Percentiles rank a stretch among this genome's conserved stretches.
Conservation (phyloP, 2,329 filamentous ascomycete species). For the Pseudogymnoascus sp. region DNA sequence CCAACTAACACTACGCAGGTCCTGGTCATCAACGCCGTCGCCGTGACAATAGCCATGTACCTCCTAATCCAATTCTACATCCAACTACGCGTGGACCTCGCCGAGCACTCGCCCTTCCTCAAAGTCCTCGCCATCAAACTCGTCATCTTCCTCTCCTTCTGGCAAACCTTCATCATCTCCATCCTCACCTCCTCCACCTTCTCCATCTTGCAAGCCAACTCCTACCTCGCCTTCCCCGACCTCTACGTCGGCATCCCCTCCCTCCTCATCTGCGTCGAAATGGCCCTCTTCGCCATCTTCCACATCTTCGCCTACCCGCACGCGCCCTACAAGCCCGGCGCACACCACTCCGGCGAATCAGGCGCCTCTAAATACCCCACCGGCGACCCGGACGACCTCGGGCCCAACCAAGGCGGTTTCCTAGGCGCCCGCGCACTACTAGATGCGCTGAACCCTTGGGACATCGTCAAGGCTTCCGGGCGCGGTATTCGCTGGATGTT, state of each 20-base stretch:
- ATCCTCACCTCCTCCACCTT: slow-evolving; percentile 45
- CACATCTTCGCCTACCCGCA: slow-evolving; percentile 80
- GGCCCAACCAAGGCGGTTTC: slow-evolving; percentile 53
- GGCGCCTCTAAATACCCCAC: slow-evolving; percentile 37
- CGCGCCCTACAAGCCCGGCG: slow-evolving; percentile 49
- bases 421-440: slow-evolving; percentile 55
- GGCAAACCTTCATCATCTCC: slow-evolving; percentile 61
- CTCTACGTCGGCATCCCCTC: slow-evolving; percentile 74
- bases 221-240: slow-evolving; percentile 60
- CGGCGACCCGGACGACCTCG: slow-evolving; percentile 36
- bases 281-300: slow-evolving; percentile 69
- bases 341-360: slow-evolving; percentile 24
- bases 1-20: slow-evolving; percentile 33
- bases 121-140: slow-evolving; percentile 84
- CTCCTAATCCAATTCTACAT: slow-evolving; percentile 81
- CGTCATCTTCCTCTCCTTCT: slow-evolving; percentile 86
- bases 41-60: slow-evolving; percentile 80
- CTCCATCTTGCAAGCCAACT: slow-evolving; percentile 52
- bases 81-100: slow-evolving; percentile 61
- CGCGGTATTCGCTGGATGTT: slow-evolving; percentile 75
- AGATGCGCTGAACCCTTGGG: slow-evolving; percentile 73
- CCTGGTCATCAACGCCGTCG: slow-evolving; percentile 58
- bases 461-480: slow-evolving; percentile 71
- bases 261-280: slow-evolving; percentile 71
- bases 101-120: slow-evolving; percentile 61